These are phyloP conservation scores for Pyricularia pennisetigena DNA, from an alignment of 2,329 filamentous ascomycete species.

Conservation along the genomic window DNA sequence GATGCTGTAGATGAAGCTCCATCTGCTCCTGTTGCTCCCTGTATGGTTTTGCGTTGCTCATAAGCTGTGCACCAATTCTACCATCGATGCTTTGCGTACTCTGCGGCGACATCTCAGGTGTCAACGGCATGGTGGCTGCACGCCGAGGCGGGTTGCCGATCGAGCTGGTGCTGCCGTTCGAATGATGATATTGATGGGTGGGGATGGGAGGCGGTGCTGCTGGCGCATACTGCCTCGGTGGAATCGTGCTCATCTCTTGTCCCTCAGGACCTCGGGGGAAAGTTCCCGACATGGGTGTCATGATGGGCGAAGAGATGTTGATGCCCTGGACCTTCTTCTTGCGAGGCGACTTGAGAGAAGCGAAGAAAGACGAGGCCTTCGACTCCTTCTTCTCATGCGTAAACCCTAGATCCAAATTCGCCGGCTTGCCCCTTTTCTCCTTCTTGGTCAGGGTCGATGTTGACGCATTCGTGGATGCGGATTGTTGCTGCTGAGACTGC, in stretches of 20 bases:
- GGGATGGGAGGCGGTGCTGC: conserved; percentile 47
- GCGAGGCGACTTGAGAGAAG: conserved; percentile 50
- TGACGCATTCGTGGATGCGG: conserved; percentile 10
- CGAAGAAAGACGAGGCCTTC: conserved; percentile 48
- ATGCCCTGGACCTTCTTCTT: conserved; percentile 42
- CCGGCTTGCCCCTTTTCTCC: conserved; percentile 33
- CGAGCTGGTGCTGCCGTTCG: conserved; percentile 12
- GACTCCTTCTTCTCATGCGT: conserved; percentile 41
- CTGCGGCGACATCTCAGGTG: conserved; percentile 35
- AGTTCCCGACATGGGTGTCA: conserved; percentile 51
- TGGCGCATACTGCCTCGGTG: conserved; percentile 48
- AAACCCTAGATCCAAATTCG: conserved; percentile 34
- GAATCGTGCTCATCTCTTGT: conserved; percentile 47
- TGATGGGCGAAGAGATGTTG: conserved; percentile 55
- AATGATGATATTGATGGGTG: conserved; percentile 29
- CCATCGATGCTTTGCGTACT: conserved; percentile 46
- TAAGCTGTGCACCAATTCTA: conserved; percentile 34
- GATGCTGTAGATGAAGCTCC: not conserved
- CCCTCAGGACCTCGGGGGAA: conserved; percentile 41
- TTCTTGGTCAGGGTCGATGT: conserved; percentile 30
- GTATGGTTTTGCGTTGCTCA: conserved; percentile 1
- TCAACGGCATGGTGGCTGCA: conserved; percentile 28
- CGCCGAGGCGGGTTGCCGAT: conserved; percentile 8
- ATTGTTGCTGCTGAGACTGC: conserved; percentile 13
- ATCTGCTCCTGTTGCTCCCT: conserved; percentile 8